A percentile compares a stretch with the other conserved stretches of the same genome.
phyloP scores from a whole-genome alignment of 1,139 yeast genomes.

The Sugiyamaella japonica region DNA sequence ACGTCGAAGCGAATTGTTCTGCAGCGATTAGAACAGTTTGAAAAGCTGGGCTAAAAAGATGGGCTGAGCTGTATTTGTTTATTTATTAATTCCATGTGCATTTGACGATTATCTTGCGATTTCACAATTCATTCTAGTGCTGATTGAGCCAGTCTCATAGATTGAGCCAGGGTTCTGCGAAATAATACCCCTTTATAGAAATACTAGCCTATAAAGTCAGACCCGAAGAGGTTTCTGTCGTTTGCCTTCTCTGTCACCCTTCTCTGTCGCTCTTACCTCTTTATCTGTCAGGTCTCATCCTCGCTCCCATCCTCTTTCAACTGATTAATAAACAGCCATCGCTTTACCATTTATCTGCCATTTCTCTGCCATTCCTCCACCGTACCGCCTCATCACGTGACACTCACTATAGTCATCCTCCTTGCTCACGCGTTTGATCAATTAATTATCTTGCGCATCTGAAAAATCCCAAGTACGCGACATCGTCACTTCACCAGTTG shows the following conservation, averaged over 20 bases:
- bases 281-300: background rate
- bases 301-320: background rate
- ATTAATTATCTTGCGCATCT: background rate
- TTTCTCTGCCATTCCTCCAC: no score
- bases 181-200: no score
- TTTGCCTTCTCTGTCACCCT: no score
- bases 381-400: background rate
- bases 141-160: no score
- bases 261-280: no score
- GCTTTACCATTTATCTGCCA: no score
- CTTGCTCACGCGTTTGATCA: background rate
- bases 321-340: no score
- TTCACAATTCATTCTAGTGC: no score
- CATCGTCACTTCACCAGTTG: no score
- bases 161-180: no score
- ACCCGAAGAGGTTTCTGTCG: no score
- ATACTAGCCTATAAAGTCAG: no score
- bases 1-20: constrained; percentile 78
- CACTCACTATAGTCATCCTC: background rate
- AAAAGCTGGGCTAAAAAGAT: constrained; percentile 38
- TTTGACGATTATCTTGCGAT: background rate
- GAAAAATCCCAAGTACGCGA: constrained; percentile 4
- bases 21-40: constrained; percentile 51
- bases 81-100: background rate
- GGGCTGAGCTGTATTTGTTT: constrained; percentile 23